Evolutionary conservation across 768 basidiomycete species (phyloP).

Genomic region (Kwoniella botswanensis): DNA sequence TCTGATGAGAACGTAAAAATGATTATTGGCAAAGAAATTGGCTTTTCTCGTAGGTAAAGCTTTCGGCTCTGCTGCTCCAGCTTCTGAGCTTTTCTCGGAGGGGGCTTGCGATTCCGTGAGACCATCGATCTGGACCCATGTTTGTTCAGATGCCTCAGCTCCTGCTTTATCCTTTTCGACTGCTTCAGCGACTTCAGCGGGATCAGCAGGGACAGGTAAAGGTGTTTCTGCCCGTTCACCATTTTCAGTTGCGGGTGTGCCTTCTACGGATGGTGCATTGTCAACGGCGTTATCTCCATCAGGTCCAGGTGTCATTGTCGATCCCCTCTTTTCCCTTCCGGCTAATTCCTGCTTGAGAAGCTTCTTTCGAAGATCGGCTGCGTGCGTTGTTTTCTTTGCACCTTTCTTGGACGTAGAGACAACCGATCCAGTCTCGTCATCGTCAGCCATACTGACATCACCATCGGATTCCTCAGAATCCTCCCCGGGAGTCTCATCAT

Average conservation of each 20-base stretch:
- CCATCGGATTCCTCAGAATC: conserved; percentile 68
- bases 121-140: conserved; percentile 57
- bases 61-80: conserved; percentile 17
- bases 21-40: conserved; percentile 85
- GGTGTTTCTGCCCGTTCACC: conserved; percentile 51
- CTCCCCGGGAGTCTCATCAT: conserved; percentile 63
- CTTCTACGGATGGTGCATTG: conserved; percentile 49
- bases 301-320: conserved; percentile 45
- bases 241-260: conserved; percentile 41
- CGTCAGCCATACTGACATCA: conserved; percentile 59
- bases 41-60: conserved; percentile 40
- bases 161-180: conserved; percentile 52
- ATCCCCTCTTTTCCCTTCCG: conserved; percentile 41
- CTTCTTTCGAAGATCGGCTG: conserved; percentile 77
- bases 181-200: conserved; percentile 50
- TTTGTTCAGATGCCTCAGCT: conserved; percentile 55
- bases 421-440: conserved; percentile 43
- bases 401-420: conserved; percentile 25
- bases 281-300: conserved; percentile 29
- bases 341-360: conserved; percentile 73
- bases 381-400: conserved; percentile 55
- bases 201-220: conserved; percentile 49
- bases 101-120: conserved; percentile 32
- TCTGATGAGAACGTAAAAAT: conserved; percentile 87
- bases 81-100: conserved; percentile 32